Base-by-base conservation (phyloP, 345 rosid species). In the Pistacia integerrima region DNA sequence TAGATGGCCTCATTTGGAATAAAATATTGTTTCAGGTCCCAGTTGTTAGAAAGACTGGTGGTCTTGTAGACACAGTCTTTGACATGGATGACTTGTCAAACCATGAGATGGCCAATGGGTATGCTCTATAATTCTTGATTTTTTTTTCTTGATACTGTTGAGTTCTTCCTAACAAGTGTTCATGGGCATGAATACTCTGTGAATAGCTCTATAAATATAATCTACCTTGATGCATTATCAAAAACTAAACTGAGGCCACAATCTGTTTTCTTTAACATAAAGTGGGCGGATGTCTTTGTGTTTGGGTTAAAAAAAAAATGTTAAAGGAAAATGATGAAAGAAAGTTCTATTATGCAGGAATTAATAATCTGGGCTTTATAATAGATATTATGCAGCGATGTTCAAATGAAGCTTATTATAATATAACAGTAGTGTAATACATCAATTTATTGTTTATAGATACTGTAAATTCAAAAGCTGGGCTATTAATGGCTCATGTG, bases 31-130 rank as follows among this genome's bases (percentile, higher is more conserved):
- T 83, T 74, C 83, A 88, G 90, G 84, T 88, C 35, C 92, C 90
- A 0, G 62, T 86, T 33, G 92, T 88, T 46, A 86, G 90, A 78
- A 88, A 85, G 79, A 88, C 92, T 0, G 90, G 92, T 67, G 92
- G 92, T 81, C 89, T 88, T 74, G 90, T 86, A 25, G 92, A 86
- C 82, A 88, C 88, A 2, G 92, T 88, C 58, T 83, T 83, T 56
- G 90, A 86, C 83, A 69, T 88, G 57, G 91, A 86, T 73, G 86
- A 83, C 72, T 79, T 79, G 22, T 76, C 83, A 59, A 84, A 82
- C 72, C 33, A 18, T 51, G 84, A 82, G 59, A 78, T 60, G 72
- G 85, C 92, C 62, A 88, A 88, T 76, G 92, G 92, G 92, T 88
- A 88, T 54, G 55, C 12, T 67, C 48, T 58, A 59, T 30, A 60